Conservation (phyloP, 2,329 filamentous ascomycete genomes). For the Hypomyces rosellus region DNA sequence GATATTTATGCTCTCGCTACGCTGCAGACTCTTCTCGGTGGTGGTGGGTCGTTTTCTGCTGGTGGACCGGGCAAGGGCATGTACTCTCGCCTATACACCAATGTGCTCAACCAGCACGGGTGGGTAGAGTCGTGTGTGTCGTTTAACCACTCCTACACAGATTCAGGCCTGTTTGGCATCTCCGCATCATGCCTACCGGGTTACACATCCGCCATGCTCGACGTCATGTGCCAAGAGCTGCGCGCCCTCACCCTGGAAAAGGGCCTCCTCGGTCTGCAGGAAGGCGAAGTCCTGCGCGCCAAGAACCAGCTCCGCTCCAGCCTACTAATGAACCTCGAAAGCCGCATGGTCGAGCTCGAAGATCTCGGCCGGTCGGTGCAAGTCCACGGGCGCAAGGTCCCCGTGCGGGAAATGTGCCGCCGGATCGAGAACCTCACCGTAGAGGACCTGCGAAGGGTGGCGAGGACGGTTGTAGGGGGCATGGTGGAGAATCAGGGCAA, state of each 20-base stretch:
- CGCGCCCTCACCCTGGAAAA: conserved; percentile 68
- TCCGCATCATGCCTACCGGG: conserved; percentile 76
- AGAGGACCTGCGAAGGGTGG: conserved; percentile 74
- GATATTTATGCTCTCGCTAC: conserved; percentile 97
- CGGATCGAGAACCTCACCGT: conserved; percentile 80
- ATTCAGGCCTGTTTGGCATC: conserved; percentile 93
- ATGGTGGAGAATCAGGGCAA: conserved; percentile 65
- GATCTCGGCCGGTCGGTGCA: conserved; percentile 93
- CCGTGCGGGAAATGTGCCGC: conserved; percentile 86
- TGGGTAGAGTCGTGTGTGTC: conserved; percentile 96
- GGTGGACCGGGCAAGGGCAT: conserved; percentile 97
- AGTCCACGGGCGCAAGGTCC: conserved; percentile 89
- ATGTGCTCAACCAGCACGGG: conserved; percentile 93
- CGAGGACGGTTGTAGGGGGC: conserved; percentile 70
- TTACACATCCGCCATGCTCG: conserved; percentile 75
- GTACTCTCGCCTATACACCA: conserved; percentile 97
- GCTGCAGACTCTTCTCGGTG: conserved; percentile 89
- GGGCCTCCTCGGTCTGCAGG: conserved; percentile 65
- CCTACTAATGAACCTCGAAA: conserved; percentile 95
- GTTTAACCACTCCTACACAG: conserved; percentile 97
- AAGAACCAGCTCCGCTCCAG: conserved; percentile 94
- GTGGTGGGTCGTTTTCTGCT: conserved; percentile 92
- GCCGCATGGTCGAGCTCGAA: conserved; percentile 93
- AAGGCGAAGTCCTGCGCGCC: conserved; percentile 77
- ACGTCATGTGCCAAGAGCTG: conserved; percentile 91